A percentile compares a stretch with the other conserved stretches of the same genome.
These are phyloP conservation scores for Primulina huaijiensis DNA, from an alignment of 257 asterid species.

Conservation along the genomic window DNA sequence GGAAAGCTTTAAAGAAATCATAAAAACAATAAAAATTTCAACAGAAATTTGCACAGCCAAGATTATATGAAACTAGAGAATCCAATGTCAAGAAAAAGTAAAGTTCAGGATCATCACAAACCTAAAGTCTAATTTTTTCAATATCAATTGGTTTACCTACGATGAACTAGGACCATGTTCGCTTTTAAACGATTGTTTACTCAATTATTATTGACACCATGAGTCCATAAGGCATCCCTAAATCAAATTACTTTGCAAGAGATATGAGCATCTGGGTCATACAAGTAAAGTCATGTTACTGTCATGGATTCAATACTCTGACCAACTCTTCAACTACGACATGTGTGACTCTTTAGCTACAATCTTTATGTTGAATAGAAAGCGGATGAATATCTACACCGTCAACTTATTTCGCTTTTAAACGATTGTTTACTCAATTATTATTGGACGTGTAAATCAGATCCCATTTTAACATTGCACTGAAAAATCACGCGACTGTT, in stretches of 20 bases:
- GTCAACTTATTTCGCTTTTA: slow-evolving; percentile 12
- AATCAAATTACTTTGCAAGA: neutral
- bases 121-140: neutral
- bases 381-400: neutral
- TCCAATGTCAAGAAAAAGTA: slow-evolving; percentile 12
- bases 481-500: neutral
- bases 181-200: neutral
- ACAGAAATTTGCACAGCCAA: slow-evolving; percentile 12
- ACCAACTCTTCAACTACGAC: neutral
- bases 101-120: slow-evolving; percentile 9
- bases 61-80: slow-evolving; percentile 13
- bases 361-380: slow-evolving; percentile 5
- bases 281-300: neutral
- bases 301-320: neutral
- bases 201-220: neutral
- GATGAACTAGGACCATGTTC: too few species aligned
- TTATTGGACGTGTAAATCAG: slow-evolving; percentile 5
- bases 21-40: neutral
- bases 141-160: neutral
- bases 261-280: neutral
- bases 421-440: too few species aligned
- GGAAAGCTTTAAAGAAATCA: too few species aligned
- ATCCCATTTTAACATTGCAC: neutral
- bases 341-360: neutral
- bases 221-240: neutral